Evolutionary conservation across 768 basidiomycete species (phyloP), one percentile per base, ranked within the genome.

Genomic region (Favolaschia claudopus): DNA sequence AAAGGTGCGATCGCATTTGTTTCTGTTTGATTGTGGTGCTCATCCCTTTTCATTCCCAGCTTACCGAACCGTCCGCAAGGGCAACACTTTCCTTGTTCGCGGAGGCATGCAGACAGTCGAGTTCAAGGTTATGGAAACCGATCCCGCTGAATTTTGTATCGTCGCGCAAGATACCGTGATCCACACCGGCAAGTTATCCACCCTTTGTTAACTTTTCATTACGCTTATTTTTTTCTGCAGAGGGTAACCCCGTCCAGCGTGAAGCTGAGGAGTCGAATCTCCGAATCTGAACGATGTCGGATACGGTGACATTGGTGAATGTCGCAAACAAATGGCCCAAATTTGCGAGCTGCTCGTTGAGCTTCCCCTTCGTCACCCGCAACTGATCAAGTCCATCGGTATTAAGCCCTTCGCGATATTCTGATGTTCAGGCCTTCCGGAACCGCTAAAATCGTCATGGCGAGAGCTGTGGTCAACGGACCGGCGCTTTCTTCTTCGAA

Each of bases 401-500:
- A 99, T 99, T 85, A 99, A 99, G 76, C 96, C 96, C 96, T 96
- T 20, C 90, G 96, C 65, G 96, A 96, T 83, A 96, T 99, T 68
- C 89, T 99, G 66, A 91, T 99, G 93, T 99, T 85, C 70, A 96
- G 96, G 54, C 96, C 96, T 64, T 96, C 96, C 27, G 96, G 96
- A 82, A 98, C 96, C 20, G 96, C 96, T 83, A 99, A 98, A 80
- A 98, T 96, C 6, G 85, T 99, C 66, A 99, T 99, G 96, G 96
- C 96, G 49, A 90, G 96, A 67, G 96, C 96, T 13, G 96, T 99
- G 37, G 96, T 96, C 62, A 99, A 99, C 72, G 96, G 77, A 99
- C 96, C 24, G 96, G 96, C 45, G 96, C 96, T 20, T 99, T 99
- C 86, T 99, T 99, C 85, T 99, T 99, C n/a, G n/a, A n/a, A n/a